phyloP scores from a whole-genome alignment of 768 basidiomycete species.

The Trametes villosa region DNA sequence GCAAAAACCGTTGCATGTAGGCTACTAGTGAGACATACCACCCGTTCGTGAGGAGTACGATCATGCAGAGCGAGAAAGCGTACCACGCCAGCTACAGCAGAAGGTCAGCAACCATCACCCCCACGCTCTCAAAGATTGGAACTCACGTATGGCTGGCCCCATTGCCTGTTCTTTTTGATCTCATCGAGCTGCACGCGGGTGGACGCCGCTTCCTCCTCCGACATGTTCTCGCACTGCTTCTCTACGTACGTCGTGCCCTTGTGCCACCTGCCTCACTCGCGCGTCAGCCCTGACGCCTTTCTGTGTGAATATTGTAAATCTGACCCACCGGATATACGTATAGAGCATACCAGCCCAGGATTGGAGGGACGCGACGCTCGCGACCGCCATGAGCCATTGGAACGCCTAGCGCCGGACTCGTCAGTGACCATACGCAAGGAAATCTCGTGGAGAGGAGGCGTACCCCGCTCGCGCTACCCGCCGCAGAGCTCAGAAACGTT shows the following conservation, averaged over 20 bases:
- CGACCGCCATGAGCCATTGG: conserved; percentile 25
- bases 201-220: conserved; percentile 1
- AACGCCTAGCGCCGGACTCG: too few species aligned
- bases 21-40: conserved; percentile 24
- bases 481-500: conserved; percentile 19
- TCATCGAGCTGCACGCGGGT: conserved; percentile 22
- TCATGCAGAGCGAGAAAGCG: conserved; percentile 29
- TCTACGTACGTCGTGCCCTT: conserved; percentile 32
- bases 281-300: too few species aligned
- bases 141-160: conserved; percentile 34
- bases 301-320: not conserved
- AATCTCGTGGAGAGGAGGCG: too few species aligned
- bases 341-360: conserved; percentile 33
- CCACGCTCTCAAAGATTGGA: too few species aligned
- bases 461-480: conserved; percentile 14
- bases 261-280: conserved; percentile 25
- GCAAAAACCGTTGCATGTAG: too few species aligned
- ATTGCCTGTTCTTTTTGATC: conserved; percentile 30
- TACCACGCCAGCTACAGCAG: conserved; percentile 33
- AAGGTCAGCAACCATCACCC: not conserved
- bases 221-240: conserved; percentile 11
- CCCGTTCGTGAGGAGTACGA: conserved; percentile 34
- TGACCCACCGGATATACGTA: conserved; percentile 34
- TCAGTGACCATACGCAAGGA: too few species aligned
- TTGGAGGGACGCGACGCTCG: conserved; percentile 32